Evolutionary conservation across 176 grass and related monocot species (phyloP), one percentile per base, ranked within the genome.

Genomic region (Chrysopogon serrulatus): DNA sequence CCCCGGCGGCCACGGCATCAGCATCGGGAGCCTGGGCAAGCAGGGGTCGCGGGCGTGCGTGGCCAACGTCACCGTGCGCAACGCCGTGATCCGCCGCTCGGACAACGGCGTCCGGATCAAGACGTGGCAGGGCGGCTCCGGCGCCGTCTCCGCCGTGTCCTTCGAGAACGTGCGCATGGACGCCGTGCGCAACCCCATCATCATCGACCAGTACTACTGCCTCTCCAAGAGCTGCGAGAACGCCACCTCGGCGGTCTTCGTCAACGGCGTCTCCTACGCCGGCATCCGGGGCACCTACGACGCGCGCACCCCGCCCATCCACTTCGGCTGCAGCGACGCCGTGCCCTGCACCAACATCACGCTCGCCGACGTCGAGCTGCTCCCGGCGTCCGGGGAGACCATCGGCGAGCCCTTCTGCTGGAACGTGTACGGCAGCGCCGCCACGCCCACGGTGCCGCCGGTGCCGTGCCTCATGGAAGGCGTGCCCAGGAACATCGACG

Each of bases 161-260:
- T n/a, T n/a, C 80, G 83, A 95, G 68, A 77, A 82, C 83, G 94
- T 99, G 70, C 87, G 80, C 72, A 96, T 99, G 93, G 96, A 99
- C 78, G 89, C 89, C 6, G 96, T 99, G 26, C 82, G 93, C 34
- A 99, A 95, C 87, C 96, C 96, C 24, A 99, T 99, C 83, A 96
- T 99, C 47, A 99, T 99, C 83, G 96, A 99, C 78, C 96, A 99
- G 87, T 99, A 89, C 85, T 99, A 99, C 91, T 99, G 96, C 89
- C 85, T 96, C 77, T 71, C n/a, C 44, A 91, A 87, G 54, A 77
- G 33, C 64, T 99, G 96, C 80, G 42, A 86, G 16, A 99, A 99
- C 80, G 80, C 89, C 54, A 99, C 93, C 56, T 85, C 91, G 4
- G 92, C 93, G 18, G 73, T 99, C 37, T 73, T 93, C 73, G 90